A percentile compares a stretch with the other conserved stretches of the same genome.
These are phyloP conservation scores for Ophiostoma sp. DNA, from an alignment of 2,329 filamentous ascomycete species.

Conservation along the genomic window DNA sequence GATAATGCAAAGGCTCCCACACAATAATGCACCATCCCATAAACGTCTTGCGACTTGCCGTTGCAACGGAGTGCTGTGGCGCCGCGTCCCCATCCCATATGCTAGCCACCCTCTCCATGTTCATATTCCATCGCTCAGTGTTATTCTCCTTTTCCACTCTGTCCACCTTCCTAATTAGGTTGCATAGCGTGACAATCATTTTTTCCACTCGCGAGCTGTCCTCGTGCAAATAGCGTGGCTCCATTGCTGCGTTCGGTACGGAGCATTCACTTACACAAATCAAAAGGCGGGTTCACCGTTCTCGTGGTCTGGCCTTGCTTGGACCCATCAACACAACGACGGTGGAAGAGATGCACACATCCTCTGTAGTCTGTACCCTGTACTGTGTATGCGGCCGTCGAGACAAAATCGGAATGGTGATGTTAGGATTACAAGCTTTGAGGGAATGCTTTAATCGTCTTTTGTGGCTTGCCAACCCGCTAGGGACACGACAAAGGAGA, in stretches of 20 bases:
- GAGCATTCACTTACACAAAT: not conserved
- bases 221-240: not conserved
- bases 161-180: not conserved
- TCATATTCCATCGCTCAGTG: not conserved
- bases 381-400: not conserved
- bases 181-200: not conserved
- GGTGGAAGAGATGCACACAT: not conserved
- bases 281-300: not conserved
- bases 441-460: not conserved
- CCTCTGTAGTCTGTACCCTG: not conserved
- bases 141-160: not conserved
- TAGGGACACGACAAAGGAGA: not conserved
- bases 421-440: not conserved
- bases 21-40: not conserved
- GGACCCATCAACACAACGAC: not conserved
- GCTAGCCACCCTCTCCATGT: not conserved
- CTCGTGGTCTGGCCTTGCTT: not conserved
- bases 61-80: not conserved
- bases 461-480: not conserved
- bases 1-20: not conserved
- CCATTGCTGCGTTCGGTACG: not conserved
- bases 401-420: not conserved
- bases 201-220: not conserved
- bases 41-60: conserved; percentile 6
- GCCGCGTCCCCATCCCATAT: not conserved